These are phyloP conservation scores for Podaxis sp. DNA, from an alignment of 768 basidiomycete species.

Conservation along the genomic window DNA sequence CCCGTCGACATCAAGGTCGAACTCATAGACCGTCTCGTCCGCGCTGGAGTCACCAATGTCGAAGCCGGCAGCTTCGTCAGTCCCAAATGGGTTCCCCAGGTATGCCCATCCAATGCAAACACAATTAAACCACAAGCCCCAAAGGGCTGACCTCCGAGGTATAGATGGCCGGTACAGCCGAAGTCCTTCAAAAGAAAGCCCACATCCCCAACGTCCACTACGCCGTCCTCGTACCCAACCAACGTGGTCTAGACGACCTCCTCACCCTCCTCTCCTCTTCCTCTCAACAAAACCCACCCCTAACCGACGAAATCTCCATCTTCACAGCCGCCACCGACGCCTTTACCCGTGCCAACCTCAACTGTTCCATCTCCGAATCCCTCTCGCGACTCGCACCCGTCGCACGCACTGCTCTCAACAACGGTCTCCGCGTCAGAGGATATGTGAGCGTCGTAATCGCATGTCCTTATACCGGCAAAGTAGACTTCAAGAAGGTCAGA, in stretches of 20 bases:
- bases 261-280: constrained; percentile 49
- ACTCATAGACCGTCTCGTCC: constrained; percentile 72
- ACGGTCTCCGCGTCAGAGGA: constrained; percentile 72
- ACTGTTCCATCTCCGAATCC: constrained; percentile 70
- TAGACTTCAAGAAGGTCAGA: constrained; percentile 62
- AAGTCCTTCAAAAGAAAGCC: constrained; percentile 53
- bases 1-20: constrained; percentile 75
- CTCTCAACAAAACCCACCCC: constrained; percentile 48
- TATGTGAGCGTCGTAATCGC: constrained; percentile 84
- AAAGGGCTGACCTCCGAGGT: not conserved
- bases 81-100: constrained; percentile 94
- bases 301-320: constrained; percentile 83
- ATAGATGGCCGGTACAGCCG: constrained; percentile 86
- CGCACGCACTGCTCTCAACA: constrained; percentile 54
- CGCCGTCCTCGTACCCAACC: constrained; percentile 81
- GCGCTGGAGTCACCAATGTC: constrained; percentile 66
- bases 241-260: constrained; percentile 72
- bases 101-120: constrained; percentile 27
- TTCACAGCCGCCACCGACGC: constrained; percentile 89
- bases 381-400: constrained; percentile 64
- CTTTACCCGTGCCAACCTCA: constrained; percentile 85
- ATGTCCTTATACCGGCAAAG: constrained; percentile 85
- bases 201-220: constrained; percentile 62
- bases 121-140: not conserved
- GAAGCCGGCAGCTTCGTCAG: constrained; percentile 92